phyloP scores from a whole-genome alignment of 306 rosid genomes.

The Sesbania bispinosa region DNA sequence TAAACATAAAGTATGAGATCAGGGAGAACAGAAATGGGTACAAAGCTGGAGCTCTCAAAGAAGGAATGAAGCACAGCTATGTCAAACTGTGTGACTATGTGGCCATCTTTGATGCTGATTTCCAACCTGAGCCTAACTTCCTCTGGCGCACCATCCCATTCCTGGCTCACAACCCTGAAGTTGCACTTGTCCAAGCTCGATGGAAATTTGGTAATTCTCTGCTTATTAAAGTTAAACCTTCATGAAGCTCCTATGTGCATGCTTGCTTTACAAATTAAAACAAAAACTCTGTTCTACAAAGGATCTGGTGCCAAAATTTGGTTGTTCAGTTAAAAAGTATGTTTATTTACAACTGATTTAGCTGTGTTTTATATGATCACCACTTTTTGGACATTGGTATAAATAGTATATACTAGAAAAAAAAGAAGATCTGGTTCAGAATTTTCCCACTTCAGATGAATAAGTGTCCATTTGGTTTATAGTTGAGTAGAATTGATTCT shows the following conservation, averaged over 20 bases:
- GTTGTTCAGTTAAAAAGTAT: background rate
- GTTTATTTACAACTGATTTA: background rate
- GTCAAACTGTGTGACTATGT: constrained; percentile 80
- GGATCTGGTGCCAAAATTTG: background rate
- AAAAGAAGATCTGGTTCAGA: too few species aligned
- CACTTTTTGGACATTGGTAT: background rate
- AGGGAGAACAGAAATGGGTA: constrained; percentile 81
- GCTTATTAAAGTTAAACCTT: background rate
- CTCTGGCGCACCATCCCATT: constrained; percentile 73
- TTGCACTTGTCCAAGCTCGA: constrained; percentile 87
- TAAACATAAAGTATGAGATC: constrained; percentile 84
- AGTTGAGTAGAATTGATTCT: too few species aligned
- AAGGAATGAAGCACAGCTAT: constrained; percentile 87
- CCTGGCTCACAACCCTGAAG: constrained; percentile 54
- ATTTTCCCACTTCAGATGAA: too few species aligned
- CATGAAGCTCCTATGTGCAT: constrained; percentile 6
- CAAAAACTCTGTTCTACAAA: background rate
- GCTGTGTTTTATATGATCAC: background rate
- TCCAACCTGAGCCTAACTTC: constrained; percentile 87
- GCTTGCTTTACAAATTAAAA: background rate
- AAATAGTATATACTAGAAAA: too few species aligned
- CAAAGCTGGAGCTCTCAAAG: constrained; percentile 90
- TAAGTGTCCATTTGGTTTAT: too few species aligned
- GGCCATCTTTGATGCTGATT: constrained; percentile 90
- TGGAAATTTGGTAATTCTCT: constrained; percentile 76